Conservation (phyloP, 257 asterid genomes). For the Solanum sparsipilum region DNA sequence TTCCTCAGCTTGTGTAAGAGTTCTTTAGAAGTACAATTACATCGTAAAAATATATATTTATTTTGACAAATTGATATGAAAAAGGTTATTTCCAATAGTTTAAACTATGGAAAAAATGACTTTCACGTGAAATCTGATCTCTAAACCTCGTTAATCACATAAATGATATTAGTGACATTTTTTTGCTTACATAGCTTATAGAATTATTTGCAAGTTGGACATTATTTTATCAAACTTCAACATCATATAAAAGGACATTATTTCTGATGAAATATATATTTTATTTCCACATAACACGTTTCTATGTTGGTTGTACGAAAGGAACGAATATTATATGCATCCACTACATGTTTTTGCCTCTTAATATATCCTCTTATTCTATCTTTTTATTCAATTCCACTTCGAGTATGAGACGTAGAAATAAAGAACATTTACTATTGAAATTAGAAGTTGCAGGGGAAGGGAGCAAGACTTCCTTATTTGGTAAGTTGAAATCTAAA, state of each 20-base stretch:
- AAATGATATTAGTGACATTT: neutral
- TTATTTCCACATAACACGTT: neutral
- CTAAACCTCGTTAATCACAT: neutral
- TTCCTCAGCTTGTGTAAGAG: neutral
- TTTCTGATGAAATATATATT: neutral
- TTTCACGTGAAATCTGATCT: neutral
- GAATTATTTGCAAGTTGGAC: neutral
- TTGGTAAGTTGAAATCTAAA: conserved; percentile 14
- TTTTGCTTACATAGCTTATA: neutral
- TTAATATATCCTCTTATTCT: neutral
- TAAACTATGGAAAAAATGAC: neutral
- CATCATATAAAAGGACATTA: neutral
- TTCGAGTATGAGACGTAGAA: neutral
- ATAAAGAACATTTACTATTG: neutral
- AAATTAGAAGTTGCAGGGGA: conserved; percentile 1
- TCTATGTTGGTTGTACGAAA: neutral
- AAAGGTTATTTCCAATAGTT: neutral
- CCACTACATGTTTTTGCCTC: neutral
- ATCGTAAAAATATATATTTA: neutral
- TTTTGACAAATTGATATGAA: neutral
- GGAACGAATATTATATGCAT: neutral
- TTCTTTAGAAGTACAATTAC: neutral
- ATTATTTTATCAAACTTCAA: neutral
- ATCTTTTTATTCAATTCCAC: neutral
- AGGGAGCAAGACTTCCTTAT: conserved; percentile 5